These are phyloP conservation scores for Komagataella populi DNA, from an alignment of 805 yeast species.

Conservation along the genomic window DNA sequence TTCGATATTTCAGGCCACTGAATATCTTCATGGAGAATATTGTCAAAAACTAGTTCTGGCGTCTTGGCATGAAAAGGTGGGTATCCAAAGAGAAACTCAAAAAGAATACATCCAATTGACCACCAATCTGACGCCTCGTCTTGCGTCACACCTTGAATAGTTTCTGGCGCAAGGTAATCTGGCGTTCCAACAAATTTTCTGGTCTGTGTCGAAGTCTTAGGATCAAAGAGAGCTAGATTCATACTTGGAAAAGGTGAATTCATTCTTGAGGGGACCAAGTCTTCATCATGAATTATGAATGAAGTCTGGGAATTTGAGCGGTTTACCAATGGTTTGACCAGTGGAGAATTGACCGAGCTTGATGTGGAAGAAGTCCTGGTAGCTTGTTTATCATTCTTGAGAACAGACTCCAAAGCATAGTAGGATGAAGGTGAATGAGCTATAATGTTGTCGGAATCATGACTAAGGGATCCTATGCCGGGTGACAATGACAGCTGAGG, in stretches of 20 bases:
- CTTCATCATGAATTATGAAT: constrained; percentile 40
- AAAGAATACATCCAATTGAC: constrained; percentile 92
- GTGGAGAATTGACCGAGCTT: constrained; percentile 33
- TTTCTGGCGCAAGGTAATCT: constrained; percentile 94
- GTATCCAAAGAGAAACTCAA: constrained; percentile 83
- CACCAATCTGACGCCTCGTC: constrained; percentile 94
- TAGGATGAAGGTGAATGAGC: not conserved
- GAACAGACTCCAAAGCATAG: not conserved
- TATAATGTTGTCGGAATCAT: constrained; percentile 2
- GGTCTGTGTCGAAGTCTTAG: constrained; percentile 38
- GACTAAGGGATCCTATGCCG: constrained; percentile 13
- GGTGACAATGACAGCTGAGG: constrained; percentile 32
- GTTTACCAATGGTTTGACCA: constrained; percentile 30
- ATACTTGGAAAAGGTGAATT: constrained; percentile 7
- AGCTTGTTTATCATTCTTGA: not conserved
- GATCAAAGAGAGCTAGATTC: constrained; percentile 62
- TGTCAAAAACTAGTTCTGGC: constrained; percentile 71
- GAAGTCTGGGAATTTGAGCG: constrained; percentile 44
- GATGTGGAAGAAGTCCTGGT: constrained; percentile 17
- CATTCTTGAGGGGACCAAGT: constrained; percentile 10
- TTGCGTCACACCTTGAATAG: constrained; percentile 74
- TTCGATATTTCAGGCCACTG: constrained; percentile 70
- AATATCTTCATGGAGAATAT: constrained; percentile 59
- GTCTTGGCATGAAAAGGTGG: constrained; percentile 87
- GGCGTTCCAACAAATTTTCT: constrained; percentile 91